Evolutionary conservation across 2,329 filamentous ascomycete species (phyloP).

Genomic region (Thermothelomyces thermophilus): DNA sequence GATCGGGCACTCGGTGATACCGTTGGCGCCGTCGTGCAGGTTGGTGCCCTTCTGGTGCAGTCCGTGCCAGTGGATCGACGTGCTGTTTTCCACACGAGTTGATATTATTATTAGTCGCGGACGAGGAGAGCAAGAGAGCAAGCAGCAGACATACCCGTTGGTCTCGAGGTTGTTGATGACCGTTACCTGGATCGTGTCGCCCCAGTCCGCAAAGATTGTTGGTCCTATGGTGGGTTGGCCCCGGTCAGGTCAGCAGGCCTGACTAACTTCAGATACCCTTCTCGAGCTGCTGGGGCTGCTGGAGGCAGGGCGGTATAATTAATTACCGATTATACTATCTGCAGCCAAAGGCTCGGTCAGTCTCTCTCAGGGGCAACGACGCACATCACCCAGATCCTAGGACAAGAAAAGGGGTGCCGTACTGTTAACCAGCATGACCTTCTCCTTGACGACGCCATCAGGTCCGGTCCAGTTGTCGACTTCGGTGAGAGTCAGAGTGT

Average conservation of each 20-base stretch:
- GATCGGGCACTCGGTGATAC: slow-evolving; percentile 38
- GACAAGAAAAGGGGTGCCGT: slow-evolving; percentile 26
- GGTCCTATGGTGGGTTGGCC: slow-evolving; percentile 36
- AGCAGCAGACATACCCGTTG: slow-evolving; percentile 28
- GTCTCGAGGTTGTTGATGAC: slow-evolving; percentile 58
- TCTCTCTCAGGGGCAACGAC: too few species aligned
- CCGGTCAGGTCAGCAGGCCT: too few species aligned
- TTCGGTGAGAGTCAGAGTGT: slow-evolving; percentile 27
- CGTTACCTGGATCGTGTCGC: slow-evolving; percentile 49
- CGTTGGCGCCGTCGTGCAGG: slow-evolving; percentile 42
- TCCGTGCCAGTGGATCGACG: slow-evolving; percentile 46
- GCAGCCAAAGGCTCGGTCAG: slow-evolving; percentile 17
- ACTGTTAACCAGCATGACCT: slow-evolving; percentile 44
- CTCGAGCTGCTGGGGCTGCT: too few species aligned
- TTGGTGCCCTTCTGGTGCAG: slow-evolving; percentile 39
- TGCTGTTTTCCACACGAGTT: slow-evolving; percentile 25
- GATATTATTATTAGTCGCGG: too few species aligned
- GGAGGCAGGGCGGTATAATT: too few species aligned
- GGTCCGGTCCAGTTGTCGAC: slow-evolving; percentile 26
- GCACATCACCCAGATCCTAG: too few species aligned
- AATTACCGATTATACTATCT: slow-evolving; percentile 18
- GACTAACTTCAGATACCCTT: too few species aligned
- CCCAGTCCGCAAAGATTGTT: slow-evolving; percentile 46
- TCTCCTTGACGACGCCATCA: slow-evolving; percentile 27
- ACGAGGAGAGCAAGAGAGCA: too few species aligned